phyloP scores from a whole-genome alignment of 1,139 yeast genomes.

The Yamadazyma conglobata region DNA sequence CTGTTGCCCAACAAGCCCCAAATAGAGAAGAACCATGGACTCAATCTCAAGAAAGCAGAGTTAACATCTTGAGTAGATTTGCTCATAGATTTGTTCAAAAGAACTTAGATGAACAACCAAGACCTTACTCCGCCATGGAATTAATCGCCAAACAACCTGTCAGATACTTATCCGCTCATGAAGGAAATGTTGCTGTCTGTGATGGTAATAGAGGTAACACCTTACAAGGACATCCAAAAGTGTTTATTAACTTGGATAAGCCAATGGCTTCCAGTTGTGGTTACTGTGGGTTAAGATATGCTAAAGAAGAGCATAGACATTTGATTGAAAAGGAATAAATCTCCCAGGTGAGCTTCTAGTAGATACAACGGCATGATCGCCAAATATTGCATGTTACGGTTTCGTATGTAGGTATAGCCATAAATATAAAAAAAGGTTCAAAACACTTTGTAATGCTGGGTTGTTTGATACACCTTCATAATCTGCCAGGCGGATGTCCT shows the following conservation, averaged over 20 bases:
- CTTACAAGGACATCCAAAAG: conserved; percentile 82
- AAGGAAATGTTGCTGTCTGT: conserved; percentile 69
- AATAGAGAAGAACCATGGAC: conserved; percentile 74
- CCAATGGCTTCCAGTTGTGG: conserved; percentile 13
- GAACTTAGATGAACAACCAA: conserved; percentile 68
- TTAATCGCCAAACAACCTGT: conserved; percentile 75
- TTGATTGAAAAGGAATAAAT: conserved; percentile 25
- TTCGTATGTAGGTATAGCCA: too few species aligned
- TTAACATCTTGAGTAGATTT: conserved; percentile 52
- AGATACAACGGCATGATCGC: too few species aligned
- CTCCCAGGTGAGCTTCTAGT: too few species aligned
- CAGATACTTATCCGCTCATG: conserved; percentile 50
- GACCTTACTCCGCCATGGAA: conserved; percentile 82
- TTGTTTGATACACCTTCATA: too few species aligned
- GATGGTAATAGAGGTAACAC: conserved; percentile 72
- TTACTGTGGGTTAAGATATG: conserved; percentile 72
- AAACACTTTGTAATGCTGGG: too few species aligned
- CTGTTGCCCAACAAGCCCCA: conserved; percentile 62
- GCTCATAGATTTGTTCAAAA: conserved; percentile 69
- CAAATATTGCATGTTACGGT: too few species aligned
- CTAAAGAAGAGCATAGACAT: conserved; percentile 46
- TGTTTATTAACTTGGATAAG: conserved; percentile 44
- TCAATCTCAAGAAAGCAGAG: conserved; percentile 59
- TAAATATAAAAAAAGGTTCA: too few species aligned
- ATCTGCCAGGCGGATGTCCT: too few species aligned